phyloP scores from a whole-genome alignment of 108 stramenopile species.

The Thalassiosira profunda region DNA sequence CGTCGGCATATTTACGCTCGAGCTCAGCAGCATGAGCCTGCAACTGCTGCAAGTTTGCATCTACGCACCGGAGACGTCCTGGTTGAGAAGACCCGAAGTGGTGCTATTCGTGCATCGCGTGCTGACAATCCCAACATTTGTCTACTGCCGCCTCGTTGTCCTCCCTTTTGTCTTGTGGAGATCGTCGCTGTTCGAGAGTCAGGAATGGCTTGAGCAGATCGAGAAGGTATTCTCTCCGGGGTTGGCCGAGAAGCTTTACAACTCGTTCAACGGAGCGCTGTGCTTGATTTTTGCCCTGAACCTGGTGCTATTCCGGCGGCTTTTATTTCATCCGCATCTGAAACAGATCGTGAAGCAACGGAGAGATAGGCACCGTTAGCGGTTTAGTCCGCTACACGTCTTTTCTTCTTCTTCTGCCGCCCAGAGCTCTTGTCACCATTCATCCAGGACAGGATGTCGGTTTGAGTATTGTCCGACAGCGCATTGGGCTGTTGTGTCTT shows the following conservation, averaged over 20 bases:
- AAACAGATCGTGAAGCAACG: conserved; percentile 21
- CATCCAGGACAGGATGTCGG: no score
- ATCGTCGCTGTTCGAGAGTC: conserved; percentile 71
- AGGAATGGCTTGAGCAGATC: conserved; percentile 81
- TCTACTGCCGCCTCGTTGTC: conserved; percentile 74
- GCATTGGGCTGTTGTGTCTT: conserved; percentile 11
- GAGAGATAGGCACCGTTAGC: no score
- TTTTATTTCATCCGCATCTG: conserved; percentile 69
- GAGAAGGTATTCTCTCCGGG: conserved; percentile 77
- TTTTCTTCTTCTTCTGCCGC: no score
- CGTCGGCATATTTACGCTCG: conserved; percentile 79
- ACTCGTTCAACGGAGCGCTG: conserved; percentile 57
- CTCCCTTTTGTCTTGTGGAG: conserved; percentile 76
- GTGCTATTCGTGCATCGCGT: conserved; percentile 52
- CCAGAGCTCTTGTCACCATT: no score
- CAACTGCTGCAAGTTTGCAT: conserved; percentile 83
- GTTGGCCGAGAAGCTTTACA: conserved; percentile 46
- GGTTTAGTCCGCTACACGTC: neutral
- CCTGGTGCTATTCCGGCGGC: conserved; percentile 57
- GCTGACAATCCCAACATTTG: conserved; percentile 71
- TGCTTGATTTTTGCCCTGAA: conserved; percentile 61
- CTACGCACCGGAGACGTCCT: conserved; percentile 57
- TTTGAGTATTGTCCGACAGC: conserved; percentile 4
- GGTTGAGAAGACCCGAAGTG: conserved; percentile 25
- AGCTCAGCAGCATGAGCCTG: conserved; percentile 62